Base-by-base conservation (phyloP, 768 basidiomycete species). In the Xerocomus brunneocitrinus region DNA sequence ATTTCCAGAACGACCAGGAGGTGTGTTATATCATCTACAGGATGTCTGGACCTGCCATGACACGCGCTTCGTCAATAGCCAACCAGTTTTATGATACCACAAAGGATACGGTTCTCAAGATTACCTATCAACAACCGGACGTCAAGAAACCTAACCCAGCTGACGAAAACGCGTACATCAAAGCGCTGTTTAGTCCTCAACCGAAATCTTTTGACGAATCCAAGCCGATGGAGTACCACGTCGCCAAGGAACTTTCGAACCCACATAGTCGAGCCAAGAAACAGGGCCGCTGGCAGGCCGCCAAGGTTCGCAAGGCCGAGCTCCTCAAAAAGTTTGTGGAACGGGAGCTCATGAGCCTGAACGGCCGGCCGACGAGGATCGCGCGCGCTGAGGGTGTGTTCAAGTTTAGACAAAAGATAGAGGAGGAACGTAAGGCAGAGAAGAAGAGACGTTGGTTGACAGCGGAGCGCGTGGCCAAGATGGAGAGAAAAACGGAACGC, bases 221-320 rank as follows among this genome's bases (percentile, higher is more conserved):
- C 13, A 71, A 74, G 9, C 86, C 87, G 12, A 76, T 89, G 54
- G 91, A 93, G 65, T 63, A 78, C 24, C 81, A 82, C 62, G 70
- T 93, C 52, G 65, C 73, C 42, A 78, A 79, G 56, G 91, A 93
- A 62, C 79, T 93, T 36, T 77, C 87, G 27, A 91, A 91, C 67
- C 89, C 89, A 25, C 85, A 91, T 63, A 82, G 87, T 12, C 84
- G 88, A 19, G 87, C 89, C 8, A 91, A 89, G 75, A 91, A 88
- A 67, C 84, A 87, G 62, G 74, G 74, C 46, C 81, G 91, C 57
- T 92, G 87, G 86, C 81, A 87, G 66, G 74, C 73, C 4, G 78
- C 76, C 58, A 76, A 78, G 57, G 59, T 66, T 16, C 72, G 76
- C 56, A 77, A 76, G 63, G 73, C 76, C 41, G 67, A 69, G 19